Base-by-base conservation (phyloP, 2,329 filamentous ascomycete species). In the Cercospora sp. region DNA sequence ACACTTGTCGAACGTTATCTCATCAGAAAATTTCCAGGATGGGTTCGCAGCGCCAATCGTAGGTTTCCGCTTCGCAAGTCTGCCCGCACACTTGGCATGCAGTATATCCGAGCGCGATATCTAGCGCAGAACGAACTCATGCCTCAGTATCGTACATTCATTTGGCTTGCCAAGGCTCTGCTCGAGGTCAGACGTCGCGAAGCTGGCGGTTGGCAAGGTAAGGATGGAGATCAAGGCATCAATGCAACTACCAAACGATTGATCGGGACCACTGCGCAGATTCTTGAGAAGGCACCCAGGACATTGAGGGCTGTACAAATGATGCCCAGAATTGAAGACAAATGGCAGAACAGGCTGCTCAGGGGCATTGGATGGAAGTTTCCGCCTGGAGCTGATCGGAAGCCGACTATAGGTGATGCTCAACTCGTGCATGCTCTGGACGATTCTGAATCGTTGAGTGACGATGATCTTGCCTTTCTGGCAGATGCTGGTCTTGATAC, bases 21-120 rank as follows among this genome's bases (percentile, higher is more conserved):
- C 65, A 96, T 97, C 86, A 85, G 87, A 1, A 84, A 87, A 36
- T 97, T 93, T 86, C 86, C 87, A 10, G 92, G 93, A 26, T 97
- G 93, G 92, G 6, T 60, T 20, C 40, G 23, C 10, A 55, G 26
- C 28, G 69, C 68, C 75, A 79, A 74, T 74, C 78, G 57, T 57
- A 78, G 2, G 73, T 77, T 10, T 68, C 74, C 40, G 63, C 73
- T 66, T 72, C 78, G 33, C 53, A 78, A 64, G 68, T 73, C 67
- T 68, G 73, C 36, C 40, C 64, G 16, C 63, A 53, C 20, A 63
- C 67, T 75, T 59, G 68, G 71, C 1, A 40, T 77, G 59, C 64
- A 77, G 60, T 74, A 77, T 66, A 78, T 79, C 13, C 68, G 68
- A 31, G 72, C 71, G 4, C 67, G 74, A 2, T 78, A 78, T 42